phyloP scores from a whole-genome alignment of 139 green algal species.

The Chlorella sp. region DNA sequence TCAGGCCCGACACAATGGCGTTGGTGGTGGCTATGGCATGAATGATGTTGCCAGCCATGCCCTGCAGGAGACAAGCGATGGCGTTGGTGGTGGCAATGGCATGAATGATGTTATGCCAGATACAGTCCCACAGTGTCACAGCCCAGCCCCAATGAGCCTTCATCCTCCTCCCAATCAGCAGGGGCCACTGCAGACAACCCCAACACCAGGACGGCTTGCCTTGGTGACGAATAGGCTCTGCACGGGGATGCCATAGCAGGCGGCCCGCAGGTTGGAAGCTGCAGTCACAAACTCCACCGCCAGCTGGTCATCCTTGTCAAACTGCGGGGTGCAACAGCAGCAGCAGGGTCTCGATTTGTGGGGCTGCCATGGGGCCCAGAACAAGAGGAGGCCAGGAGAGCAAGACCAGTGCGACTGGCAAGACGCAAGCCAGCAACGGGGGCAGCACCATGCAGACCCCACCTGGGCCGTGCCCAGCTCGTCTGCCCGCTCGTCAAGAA shows the following conservation, averaged over 20 bases:
- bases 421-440: no score
- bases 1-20: constrained; percentile 92
- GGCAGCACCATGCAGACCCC: no score
- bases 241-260: constrained; percentile 85
- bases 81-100: constrained; percentile 99
- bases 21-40: constrained; percentile 99
- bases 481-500: constrained; percentile 56
- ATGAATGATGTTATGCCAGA: constrained; percentile 99
- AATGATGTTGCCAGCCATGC: constrained; percentile 99
- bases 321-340: constrained; percentile 31
- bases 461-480: constrained; percentile 65
- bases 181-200: background rate
- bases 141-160: no score
- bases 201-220: background rate
- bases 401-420: no score
- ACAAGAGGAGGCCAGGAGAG: no score
- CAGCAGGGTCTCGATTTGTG: background rate
- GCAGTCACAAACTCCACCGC: constrained; percentile 95
- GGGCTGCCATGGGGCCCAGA: background rate
- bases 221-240: constrained; percentile 91
- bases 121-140: no score
- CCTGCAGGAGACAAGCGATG: constrained; percentile 65
- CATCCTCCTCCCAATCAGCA: no score
- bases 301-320: constrained; percentile 95
- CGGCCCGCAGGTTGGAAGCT: constrained; percentile 86